Evolutionary conservation across 2,329 filamentous ascomycete species (phyloP), one percentile per base, ranked within the genome.

Genomic region (Pseudogymnoascus sp.): DNA sequence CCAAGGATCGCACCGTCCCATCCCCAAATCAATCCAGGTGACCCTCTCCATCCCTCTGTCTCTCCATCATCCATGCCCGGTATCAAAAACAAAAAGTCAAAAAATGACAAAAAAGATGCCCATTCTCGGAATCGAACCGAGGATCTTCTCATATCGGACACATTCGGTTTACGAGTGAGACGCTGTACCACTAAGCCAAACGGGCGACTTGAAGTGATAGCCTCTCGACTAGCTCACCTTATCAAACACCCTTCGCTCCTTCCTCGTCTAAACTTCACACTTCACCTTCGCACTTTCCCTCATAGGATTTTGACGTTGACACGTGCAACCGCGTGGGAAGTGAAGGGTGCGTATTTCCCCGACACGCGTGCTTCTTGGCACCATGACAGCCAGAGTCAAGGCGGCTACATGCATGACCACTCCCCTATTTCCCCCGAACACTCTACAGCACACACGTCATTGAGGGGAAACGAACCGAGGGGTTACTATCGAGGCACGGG

Each of bases 61-160:
- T 19, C n/a, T 22, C n/a, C 3, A 33, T 33, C n/a, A 2, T n/a
- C 4, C 22, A 24, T 16, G 8, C 46, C 5, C n/a, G n/a, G n/a
- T n/a, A n/a, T n/a, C 14, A 4, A 28, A 6, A 14, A 3, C 4
- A 14, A 56, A 33, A 46, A 46, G 6, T 11, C 16, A 33, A 56
- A 56, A 14, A 33, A 56, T 4, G 1, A 56, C n/a, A 56, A 56
- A 56, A 56, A 28, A 53, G 53, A 31, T 67, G 66, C 65, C 66
- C 65, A 63, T 59, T 63, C 64, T 62, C 64, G 64, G 66, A 67
- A 67, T 67, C 64, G 66, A 67, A 67, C 66, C 65, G 64, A 60
- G 64, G 66, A 68, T 67, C 66, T 68, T 68, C 61, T 61, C 63
- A 65, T 65, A 28, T 56, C 62, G n/a, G 8, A 8, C 16, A 37